phyloP scores from a whole-genome alignment of 805 yeast species.

The Candida nanaspora region DNA sequence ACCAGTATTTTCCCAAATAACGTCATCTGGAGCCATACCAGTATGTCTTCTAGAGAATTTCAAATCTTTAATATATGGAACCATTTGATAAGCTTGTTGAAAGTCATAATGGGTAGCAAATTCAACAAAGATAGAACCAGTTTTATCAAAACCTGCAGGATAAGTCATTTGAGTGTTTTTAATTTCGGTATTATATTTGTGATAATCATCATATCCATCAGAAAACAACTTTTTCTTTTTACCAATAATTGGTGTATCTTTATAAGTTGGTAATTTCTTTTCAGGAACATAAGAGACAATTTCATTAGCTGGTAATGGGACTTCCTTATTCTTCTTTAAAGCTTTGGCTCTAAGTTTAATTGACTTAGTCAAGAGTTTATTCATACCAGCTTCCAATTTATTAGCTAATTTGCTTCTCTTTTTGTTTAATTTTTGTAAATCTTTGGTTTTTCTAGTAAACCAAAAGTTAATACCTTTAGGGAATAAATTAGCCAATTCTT shows the following conservation, averaged over 20 bases:
- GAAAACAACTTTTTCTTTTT: constrained; percentile 80
- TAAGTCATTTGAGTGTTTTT: constrained; percentile 46
- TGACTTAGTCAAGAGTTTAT: constrained; percentile 52
- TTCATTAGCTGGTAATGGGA: constrained; percentile 51
- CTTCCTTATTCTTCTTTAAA: constrained; percentile 47
- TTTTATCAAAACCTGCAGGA: constrained; percentile 39
- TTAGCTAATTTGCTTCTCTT: constrained; percentile 55
- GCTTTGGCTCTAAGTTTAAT: constrained; percentile 48
- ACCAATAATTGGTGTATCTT: constrained; percentile 63
- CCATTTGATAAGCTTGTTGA: constrained; percentile 83
- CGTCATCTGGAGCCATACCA: constrained; percentile 73
- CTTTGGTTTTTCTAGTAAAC: constrained; percentile 57
- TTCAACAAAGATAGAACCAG: constrained; percentile 71
- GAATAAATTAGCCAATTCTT: constrained; percentile 49
- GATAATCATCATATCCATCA: constrained; percentile 59
- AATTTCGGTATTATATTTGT: constrained; percentile 64
- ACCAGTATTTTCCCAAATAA: constrained; percentile 75
- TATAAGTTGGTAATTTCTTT: constrained; percentile 81
- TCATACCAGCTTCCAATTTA: constrained; percentile 62
- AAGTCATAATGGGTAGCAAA: constrained; percentile 82
- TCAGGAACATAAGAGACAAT: constrained; percentile 54
- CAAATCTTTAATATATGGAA: constrained; percentile 45
- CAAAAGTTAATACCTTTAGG: constrained; percentile 54
- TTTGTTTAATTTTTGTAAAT: constrained; percentile 47
- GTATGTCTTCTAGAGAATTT: constrained; percentile 42